phyloP scores from a whole-genome alignment of 371 early-diverging fungal species.

The Mucor piriformis region DNA sequence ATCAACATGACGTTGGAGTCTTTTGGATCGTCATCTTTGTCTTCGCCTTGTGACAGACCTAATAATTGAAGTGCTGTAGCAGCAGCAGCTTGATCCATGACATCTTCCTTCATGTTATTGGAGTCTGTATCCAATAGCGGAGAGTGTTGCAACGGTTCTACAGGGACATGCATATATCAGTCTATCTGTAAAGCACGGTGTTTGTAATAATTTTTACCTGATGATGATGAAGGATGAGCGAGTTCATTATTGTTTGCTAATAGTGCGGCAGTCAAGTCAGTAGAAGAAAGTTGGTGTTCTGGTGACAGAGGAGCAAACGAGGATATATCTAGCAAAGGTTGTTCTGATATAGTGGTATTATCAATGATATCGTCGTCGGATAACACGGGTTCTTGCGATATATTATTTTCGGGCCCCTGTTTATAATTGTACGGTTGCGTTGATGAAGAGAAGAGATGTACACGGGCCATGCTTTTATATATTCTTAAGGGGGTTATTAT shows the following conservation, averaged over 20 bases:
- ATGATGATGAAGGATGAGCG: not conserved
- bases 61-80: slow-evolving; percentile 29
- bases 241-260: slow-evolving; percentile 24
- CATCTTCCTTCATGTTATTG: slow-evolving; percentile 2
- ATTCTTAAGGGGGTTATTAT: slow-evolving; percentile 4
- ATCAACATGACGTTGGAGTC: slow-evolving; percentile 34
- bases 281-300: slow-evolving; percentile 14
- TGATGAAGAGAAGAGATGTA: slow-evolving; percentile 40
- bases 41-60: slow-evolving; percentile 8
- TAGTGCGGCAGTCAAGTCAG: slow-evolving; percentile 35
- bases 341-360: slow-evolving; percentile 18
- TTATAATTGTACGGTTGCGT: slow-evolving; percentile 9
- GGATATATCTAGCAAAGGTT: slow-evolving; percentile 1
- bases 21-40: no score
- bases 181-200: no score
- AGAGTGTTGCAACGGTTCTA: slow-evolving; percentile 1
- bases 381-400: slow-evolving; percentile 21
- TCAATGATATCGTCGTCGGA: slow-evolving; percentile 11
- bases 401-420: slow-evolving; percentile 7
- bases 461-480: slow-evolving; percentile 36
- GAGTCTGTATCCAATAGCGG: not conserved
- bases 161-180: no score
- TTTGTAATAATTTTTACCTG: no score
- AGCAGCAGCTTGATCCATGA: slow-evolving; percentile 32
- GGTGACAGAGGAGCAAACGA: slow-evolving; percentile 3